phyloP scores from a whole-genome alignment of 2,329 filamentous ascomycete genomes.

The Cladosporium sp. region DNA sequence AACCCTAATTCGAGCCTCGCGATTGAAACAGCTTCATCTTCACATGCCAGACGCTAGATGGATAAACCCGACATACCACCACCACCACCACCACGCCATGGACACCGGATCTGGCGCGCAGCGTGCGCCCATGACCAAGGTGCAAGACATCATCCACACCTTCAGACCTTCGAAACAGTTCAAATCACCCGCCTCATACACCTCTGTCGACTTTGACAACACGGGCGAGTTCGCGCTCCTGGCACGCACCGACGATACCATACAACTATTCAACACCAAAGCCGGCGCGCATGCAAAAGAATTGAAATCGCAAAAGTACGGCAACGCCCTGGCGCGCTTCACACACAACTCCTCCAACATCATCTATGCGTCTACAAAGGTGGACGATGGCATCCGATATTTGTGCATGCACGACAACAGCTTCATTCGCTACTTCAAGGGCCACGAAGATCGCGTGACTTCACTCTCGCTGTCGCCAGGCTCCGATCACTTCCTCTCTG shows the following conservation, averaged over 20 bases:
- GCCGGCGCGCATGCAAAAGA: conserved; percentile 88
- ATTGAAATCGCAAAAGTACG: conserved; percentile 93
- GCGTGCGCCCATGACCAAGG: conserved; percentile 52
- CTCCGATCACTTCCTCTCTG: conserved; percentile 88
- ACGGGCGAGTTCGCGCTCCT: conserved; percentile 90
- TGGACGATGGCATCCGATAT: conserved; percentile 86
- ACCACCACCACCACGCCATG: conserved; percentile 26
- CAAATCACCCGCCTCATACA: conserved; percentile 53
- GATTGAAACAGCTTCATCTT: conserved; percentile 6
- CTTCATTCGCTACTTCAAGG: conserved; percentile 94
- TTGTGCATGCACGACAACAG: conserved; percentile 93
- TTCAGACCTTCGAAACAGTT: conserved; percentile 70
- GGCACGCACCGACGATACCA: conserved; percentile 88
- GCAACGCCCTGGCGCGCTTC: conserved; percentile 89
- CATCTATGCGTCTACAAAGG: conserved; percentile 92
- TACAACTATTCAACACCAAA: conserved; percentile 92
- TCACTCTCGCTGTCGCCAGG: conserved; percentile 81
- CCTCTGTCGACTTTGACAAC: conserved; percentile 94
- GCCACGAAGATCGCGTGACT: conserved; percentile 83
- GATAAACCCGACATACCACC: background rate
- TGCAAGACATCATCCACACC: conserved; percentile 74
- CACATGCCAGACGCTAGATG: conserved; percentile 9
- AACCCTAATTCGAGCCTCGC: background rate
- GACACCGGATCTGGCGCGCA: conserved; percentile 21
- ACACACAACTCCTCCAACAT: conserved; percentile 90